A percentile compares a stretch with the other conserved stretches of the same genome.
phyloP scores from a whole-genome alignment of 1,284 basidiomycete species.

The Cryptococcus jaspeensis region DNA sequence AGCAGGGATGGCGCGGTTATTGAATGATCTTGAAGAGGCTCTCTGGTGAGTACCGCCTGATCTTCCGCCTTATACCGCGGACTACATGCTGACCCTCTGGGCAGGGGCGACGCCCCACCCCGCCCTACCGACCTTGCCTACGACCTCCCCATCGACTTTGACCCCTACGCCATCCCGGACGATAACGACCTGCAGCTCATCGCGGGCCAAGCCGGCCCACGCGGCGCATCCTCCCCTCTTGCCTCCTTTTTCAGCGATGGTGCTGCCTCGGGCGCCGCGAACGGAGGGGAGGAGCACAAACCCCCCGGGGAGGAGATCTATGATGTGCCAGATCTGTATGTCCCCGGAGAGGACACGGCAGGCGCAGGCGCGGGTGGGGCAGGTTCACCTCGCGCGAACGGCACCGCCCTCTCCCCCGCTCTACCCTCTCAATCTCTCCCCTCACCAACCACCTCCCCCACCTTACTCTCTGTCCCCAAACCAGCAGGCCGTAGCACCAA shows the following conservation, averaged over 20 bases:
- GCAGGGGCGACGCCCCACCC: conserved; percentile 44
- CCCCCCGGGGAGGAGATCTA: conserved; percentile 10
- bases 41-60: conserved; percentile 32
- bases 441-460: neutral
- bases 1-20: conserved; percentile 35
- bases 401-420: neutral
- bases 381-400: neutral
- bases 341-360: neutral
- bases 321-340: conserved; percentile 9
- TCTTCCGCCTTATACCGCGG: neutral
- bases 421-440: neutral
- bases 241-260: conserved; percentile 6
- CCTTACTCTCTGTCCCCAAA: neutral
- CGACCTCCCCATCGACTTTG: conserved; percentile 40
- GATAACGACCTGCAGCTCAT: conserved; percentile 6
- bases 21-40: conserved; percentile 47
- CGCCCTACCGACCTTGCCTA: conserved; percentile 43
- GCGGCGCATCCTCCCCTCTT: neutral
- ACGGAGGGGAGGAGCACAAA: neutral
- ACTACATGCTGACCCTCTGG: no score
- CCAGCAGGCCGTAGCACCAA: neutral
- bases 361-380: neutral
- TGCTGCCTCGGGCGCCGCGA: neutral
- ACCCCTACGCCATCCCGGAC: conserved; percentile 35
- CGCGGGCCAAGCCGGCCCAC: conserved; percentile 3